Percentiles rank a stretch among this genome's conserved stretches.
These are phyloP conservation scores for Prosopis cineraria DNA, from an alignment of 306 rosid genomes.

Conservation along the genomic window DNA sequence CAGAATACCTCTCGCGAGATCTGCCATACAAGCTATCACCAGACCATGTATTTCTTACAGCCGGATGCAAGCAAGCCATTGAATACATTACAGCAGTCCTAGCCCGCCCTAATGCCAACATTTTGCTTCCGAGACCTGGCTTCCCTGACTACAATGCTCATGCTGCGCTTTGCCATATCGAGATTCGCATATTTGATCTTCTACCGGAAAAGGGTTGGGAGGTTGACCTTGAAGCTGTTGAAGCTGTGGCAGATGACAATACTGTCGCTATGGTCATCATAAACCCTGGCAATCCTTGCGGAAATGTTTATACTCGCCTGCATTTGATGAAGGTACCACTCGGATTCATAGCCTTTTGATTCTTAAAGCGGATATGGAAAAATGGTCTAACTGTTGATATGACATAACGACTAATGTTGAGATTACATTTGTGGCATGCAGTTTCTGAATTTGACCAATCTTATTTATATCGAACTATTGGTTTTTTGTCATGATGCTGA, in stretches of 20 bases:
- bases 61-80: constrained; percentile 70
- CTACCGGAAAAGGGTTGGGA: constrained; percentile 63
- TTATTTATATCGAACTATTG: no score
- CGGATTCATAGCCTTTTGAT: no score
- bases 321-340: constrained; percentile 51
- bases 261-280: constrained; percentile 65
- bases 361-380: no score
- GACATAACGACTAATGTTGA: no score
- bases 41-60: constrained; percentile 45
- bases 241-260: constrained; percentile 60
- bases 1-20: constrained; percentile 41
- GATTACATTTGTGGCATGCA: no score
- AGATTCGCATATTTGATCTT: constrained; percentile 63
- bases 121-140: constrained; percentile 71
- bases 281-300: constrained; percentile 72
- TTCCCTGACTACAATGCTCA: constrained; percentile 59
- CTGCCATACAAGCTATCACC: constrained; percentile 41
- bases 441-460: no score
- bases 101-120: constrained; percentile 62
- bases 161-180: constrained; percentile 42
- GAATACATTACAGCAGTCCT: constrained; percentile 52
- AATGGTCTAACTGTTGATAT: no score
- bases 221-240: constrained; percentile 59
- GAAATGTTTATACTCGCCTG: constrained; percentile 56
- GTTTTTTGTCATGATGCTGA: no score